These are phyloP conservation scores for Plasmopara halstedii DNA, from an alignment of 352 stramenopile species.

Conservation along the genomic window DNA sequence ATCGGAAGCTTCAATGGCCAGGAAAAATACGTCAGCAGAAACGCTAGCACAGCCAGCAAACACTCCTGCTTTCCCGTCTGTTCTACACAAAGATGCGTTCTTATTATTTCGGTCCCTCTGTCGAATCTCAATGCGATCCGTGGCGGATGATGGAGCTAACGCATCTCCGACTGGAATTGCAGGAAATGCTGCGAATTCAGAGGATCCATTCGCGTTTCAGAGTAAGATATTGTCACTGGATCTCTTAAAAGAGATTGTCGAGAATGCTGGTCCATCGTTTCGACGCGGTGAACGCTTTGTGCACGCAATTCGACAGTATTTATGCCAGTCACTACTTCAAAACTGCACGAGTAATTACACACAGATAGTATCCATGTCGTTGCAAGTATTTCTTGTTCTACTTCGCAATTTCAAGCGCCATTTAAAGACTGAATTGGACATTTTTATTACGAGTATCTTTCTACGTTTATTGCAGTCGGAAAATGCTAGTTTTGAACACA, in stretches of 20 bases:
- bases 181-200: constrained; percentile 27
- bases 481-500: constrained; percentile 97
- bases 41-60: constrained; percentile 31
- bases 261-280: constrained; percentile 94
- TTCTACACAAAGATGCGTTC: constrained; percentile 98
- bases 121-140: constrained; percentile 85
- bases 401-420: constrained; percentile 91
- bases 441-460: constrained; percentile 99
- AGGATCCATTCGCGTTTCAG: constrained; percentile 92
- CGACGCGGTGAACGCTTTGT: constrained; percentile 93
- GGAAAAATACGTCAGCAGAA: constrained; percentile 6
- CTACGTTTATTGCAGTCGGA: constrained; percentile 94
- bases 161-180: constrained; percentile 16
- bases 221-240: constrained; percentile 97
- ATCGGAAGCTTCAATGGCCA: not conserved
- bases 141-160: constrained; percentile 77
- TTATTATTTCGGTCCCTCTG: constrained; percentile 97
- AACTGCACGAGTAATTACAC: constrained; percentile 98
- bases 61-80: constrained; percentile 85
- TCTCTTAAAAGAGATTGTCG: constrained; percentile 95
- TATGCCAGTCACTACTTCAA: constrained; percentile 96
- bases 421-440: constrained; percentile 97
- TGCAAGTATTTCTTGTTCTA: constrained; percentile 97
- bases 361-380: constrained; percentile 92
- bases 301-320: constrained; percentile 92